Evolutionary conservation across 2,329 filamentous ascomycete genomes (phyloP).

Genomic region (Apiospora hydei): DNA sequence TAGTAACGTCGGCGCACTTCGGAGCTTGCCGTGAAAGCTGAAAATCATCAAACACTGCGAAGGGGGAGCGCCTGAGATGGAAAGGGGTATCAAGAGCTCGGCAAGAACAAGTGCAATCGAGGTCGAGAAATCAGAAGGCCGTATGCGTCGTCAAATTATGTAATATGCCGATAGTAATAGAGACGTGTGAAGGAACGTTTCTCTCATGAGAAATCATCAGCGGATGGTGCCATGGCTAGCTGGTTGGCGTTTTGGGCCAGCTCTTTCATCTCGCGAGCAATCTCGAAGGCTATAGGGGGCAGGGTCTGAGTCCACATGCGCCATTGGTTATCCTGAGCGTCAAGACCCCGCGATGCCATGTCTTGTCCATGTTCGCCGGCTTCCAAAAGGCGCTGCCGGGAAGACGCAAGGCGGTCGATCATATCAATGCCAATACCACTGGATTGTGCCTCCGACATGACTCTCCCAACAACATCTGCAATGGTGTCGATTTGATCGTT

Average conservation of each 20-base stretch:
- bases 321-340: constrained; percentile 63
- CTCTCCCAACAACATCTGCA: constrained; percentile 72
- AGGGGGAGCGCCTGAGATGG: background rate
- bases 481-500: constrained; percentile 76
- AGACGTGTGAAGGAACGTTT: background rate
- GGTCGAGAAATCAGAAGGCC: constrained; percentile 22
- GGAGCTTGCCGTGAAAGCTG: background rate
- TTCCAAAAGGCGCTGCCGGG: constrained; percentile 70
- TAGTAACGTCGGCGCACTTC: background rate
- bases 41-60: background rate
- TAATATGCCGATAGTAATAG: constrained; percentile 15
- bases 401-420: constrained; percentile 65
- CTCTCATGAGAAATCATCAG: constrained; percentile 56
- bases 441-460: constrained; percentile 70
- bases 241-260: constrained; percentile 59
- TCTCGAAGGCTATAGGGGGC: constrained; percentile 86
- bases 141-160: constrained; percentile 23
- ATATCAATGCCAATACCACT: constrained; percentile 61
- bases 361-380: constrained; percentile 67
- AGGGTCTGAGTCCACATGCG: constrained; percentile 73
- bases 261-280: constrained; percentile 83
- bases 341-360: constrained; percentile 59
- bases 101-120: constrained; percentile 21
- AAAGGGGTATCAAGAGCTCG: constrained; percentile 23
- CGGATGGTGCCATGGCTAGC: constrained; percentile 44